Conservation (phyloP, 495 filamentous ascomycete species). For the Parathielavia hyrcaniae region DNA sequence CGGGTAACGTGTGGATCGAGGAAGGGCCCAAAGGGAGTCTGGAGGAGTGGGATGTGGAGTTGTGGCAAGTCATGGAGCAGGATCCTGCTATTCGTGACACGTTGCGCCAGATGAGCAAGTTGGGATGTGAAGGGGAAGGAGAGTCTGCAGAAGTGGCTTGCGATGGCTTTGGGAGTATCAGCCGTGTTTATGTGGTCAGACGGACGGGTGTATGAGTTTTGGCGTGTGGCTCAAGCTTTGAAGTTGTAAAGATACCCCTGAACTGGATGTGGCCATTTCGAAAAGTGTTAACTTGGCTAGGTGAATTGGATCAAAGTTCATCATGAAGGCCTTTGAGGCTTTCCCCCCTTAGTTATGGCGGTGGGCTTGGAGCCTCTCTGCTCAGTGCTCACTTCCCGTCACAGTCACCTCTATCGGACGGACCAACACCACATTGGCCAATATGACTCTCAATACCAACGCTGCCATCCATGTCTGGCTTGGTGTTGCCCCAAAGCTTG, state of each 20-base stretch:
- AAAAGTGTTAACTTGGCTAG: no score
- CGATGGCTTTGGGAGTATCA: neutral
- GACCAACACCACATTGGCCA: no score
- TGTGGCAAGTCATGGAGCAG: slow-evolving; percentile 45
- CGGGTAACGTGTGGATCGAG: slow-evolving; percentile 16
- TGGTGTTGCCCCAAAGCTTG: no score
- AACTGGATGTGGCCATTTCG: no score
- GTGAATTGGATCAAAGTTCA: no score
- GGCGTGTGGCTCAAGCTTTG: neutral
- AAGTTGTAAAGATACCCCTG: neutral
- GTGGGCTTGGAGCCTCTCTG: no score
- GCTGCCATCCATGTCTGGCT: no score
- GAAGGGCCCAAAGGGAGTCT: slow-evolving; percentile 23
- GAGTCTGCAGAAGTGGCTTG: slow-evolving; percentile 7
- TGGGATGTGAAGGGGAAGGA: slow-evolving; percentile 16
- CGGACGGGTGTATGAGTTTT: neutral
- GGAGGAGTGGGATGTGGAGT: slow-evolving; percentile 43
- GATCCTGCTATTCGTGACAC: slow-evolving; percentile 32
- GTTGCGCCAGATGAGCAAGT: slow-evolving; percentile 28
- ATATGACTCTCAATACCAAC: no score
- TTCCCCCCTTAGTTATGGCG: no score
- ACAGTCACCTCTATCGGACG: no score
- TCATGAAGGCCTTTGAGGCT: no score
- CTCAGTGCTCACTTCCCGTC: no score
- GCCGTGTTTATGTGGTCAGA: neutral